Percentiles rank a stretch among this genome's conserved stretches.
phyloP scores from a whole-genome alignment of 306 rosid species.

The Trifolium dubium region DNA sequence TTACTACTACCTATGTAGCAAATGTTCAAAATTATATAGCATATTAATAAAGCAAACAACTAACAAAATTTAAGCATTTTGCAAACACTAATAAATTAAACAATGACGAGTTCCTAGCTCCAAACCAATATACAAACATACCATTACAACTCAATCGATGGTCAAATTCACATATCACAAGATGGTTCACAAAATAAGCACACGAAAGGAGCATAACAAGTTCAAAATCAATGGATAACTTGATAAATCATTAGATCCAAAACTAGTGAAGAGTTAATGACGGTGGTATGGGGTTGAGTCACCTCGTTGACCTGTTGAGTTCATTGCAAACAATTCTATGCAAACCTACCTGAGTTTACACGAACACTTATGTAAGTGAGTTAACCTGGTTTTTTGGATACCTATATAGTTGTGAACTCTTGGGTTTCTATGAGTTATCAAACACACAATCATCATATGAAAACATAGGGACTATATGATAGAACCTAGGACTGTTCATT shows the following conservation, averaged over 20 bases:
- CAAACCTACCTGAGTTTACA: not conserved
- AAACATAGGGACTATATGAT: not conserved
- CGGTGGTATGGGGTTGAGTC: not conserved
- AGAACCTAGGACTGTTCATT: too few species aligned
- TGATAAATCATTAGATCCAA: not conserved
- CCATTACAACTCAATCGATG: not conserved
- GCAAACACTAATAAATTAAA: not conserved
- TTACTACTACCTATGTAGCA: not conserved
- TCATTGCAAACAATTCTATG: not conserved
- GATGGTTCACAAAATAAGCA: conserved; percentile 7
- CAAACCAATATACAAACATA: not conserved
- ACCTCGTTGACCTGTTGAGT: not conserved
- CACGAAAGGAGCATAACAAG: not conserved
- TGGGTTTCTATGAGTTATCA: too few species aligned
- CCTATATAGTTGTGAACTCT: not conserved
- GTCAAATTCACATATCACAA: not conserved
- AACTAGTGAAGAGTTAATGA: not conserved
- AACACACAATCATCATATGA: not conserved
- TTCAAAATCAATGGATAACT: conserved; percentile 1
- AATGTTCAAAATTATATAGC: not conserved
- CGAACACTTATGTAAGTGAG: not conserved
- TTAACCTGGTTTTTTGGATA: not conserved
- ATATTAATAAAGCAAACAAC: not conserved
- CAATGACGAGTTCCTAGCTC: not conserved
- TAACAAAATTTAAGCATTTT: not conserved